Conservation (phyloP, 2,329 filamentous ascomycete species). For the Endothia cerciana region DNA sequence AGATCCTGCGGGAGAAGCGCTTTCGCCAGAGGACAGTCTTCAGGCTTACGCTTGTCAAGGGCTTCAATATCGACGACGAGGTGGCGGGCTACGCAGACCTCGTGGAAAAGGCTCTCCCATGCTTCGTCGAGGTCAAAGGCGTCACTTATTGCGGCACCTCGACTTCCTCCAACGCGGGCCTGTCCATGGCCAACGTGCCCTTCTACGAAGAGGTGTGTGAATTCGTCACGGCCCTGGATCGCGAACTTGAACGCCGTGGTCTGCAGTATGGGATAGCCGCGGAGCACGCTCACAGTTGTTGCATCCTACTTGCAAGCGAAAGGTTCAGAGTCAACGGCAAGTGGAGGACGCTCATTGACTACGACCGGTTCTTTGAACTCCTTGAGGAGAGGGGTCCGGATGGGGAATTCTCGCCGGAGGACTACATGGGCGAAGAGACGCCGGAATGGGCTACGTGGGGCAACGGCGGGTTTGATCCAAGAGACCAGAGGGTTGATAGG, state of each 20-base stretch:
- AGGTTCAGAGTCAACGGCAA: slow-evolving; percentile 76
- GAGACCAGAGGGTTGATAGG: slow-evolving; percentile 82
- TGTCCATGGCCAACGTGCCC: slow-evolving; percentile 97
- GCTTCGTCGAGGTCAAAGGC: slow-evolving; percentile 94
- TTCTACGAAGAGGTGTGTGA: slow-evolving; percentile 89
- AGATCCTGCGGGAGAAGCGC: slow-evolving; percentile 82
- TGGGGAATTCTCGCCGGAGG: slow-evolving; percentile 79
- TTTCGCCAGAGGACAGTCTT: slow-evolving; percentile 91
- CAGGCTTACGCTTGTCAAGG: slow-evolving; percentile 92
- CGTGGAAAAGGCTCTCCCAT: slow-evolving; percentile 82
- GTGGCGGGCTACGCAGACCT: slow-evolving; percentile 87
- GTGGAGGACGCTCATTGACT: slow-evolving; percentile 94
- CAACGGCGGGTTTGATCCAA: slow-evolving; percentile 89
- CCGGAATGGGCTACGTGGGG: slow-evolving; percentile 96
- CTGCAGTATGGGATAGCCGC: slow-evolving; percentile 89
- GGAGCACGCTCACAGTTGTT: slow-evolving; percentile 95
- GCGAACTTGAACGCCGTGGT: slow-evolving; percentile 69
- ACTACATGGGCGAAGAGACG: slow-evolving; percentile 84
- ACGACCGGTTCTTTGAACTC: slow-evolving; percentile 83
- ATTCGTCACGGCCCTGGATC: slow-evolving; percentile 78
- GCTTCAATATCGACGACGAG: slow-evolving; percentile 96
- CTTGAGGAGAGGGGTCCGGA: slow-evolving; percentile 70
- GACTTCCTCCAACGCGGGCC: slow-evolving; percentile 78
- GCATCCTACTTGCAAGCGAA: slow-evolving; percentile 81
- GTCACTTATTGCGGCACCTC: slow-evolving; percentile 96